Conservation (phyloP, 345 rosid genomes). For the Chamaenerion angustifolium region DNA sequence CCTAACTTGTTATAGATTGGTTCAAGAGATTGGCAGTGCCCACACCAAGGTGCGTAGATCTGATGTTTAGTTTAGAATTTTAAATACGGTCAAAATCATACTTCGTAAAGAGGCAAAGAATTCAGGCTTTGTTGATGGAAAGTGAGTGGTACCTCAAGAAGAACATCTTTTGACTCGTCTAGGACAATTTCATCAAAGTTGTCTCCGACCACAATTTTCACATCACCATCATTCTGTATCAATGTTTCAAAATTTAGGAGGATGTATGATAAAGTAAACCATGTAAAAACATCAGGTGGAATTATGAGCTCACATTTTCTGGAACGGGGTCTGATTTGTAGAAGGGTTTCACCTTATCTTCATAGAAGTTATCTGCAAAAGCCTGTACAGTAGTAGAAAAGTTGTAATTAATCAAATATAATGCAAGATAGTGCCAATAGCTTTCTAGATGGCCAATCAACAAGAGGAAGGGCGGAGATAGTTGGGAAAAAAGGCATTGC, state of each 20-base stretch:
- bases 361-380: too few species aligned
- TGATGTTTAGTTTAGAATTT: conserved; percentile 16
- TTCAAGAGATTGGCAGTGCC: conserved; percentile 95
- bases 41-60: conserved; percentile 99
- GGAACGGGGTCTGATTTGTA: conserved; percentile 20
- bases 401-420: not conserved
- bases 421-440: too few species aligned
- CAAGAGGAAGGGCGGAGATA: conserved; percentile 1
- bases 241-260: not conserved
- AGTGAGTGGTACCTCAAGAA: not conserved
- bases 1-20: conserved; percentile 92
- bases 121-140: too few species aligned
- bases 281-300: too few species aligned
- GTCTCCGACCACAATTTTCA: conserved; percentile 85
- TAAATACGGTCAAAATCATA: conserved; percentile 2
- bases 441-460: conserved; percentile 1
- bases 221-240: conserved; percentile 34
- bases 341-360: conserved; percentile 63
- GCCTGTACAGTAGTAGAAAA: too few species aligned
- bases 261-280: too few species aligned
- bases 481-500: conserved; percentile 2
- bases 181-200: conserved; percentile 84
- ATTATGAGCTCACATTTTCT: too few species aligned
- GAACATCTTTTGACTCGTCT: conserved; percentile 16
- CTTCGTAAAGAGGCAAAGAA: conserved; percentile 1